Conservation (phyloP, 2,329 filamentous ascomycete genomes). For the Hymenoscyphus repandus region DNA sequence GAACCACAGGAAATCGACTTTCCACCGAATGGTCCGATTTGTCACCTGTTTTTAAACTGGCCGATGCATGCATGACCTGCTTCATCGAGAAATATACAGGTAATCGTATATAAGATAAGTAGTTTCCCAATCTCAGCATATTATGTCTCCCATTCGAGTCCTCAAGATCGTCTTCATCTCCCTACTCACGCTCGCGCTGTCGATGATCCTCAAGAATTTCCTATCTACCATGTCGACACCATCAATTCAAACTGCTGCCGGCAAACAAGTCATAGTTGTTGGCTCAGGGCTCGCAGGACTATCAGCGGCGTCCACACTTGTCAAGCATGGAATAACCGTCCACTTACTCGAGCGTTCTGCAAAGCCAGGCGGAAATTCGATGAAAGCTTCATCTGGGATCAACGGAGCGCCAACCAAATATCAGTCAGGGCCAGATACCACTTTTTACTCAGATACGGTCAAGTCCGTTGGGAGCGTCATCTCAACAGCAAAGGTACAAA, state of each 20-base stretch:
- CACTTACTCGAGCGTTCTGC: slow-evolving; percentile 53
- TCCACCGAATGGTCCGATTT: not conserved
- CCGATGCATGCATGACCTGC: not conserved
- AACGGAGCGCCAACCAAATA: slow-evolving; percentile 56
- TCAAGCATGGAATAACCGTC: slow-evolving; percentile 47
- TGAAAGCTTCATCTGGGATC: slow-evolving; percentile 63
- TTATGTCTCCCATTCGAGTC: not conserved
- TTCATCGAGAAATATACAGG: not conserved
- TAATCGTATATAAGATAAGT: not conserved
- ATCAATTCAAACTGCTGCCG: not conserved
- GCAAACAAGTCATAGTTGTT: slow-evolving; percentile 48
- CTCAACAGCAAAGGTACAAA: slow-evolving; percentile 16
- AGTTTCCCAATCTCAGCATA: not conserved
- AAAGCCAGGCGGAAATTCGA: slow-evolving; percentile 59
- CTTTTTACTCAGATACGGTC: slow-evolving; percentile 51
- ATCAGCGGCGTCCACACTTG: slow-evolving; percentile 51
- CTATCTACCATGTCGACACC: slow-evolving; percentile 5
- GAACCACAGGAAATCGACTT: too few relatives aligned
- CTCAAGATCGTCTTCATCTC: slow-evolving; percentile 2
- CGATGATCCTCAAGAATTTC: slow-evolving; percentile 11
- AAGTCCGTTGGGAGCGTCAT: slow-evolving; percentile 45
- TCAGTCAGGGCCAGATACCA: slow-evolving; percentile 39
- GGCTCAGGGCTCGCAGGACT: slow-evolving; percentile 61
- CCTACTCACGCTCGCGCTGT: slow-evolving; percentile 9
- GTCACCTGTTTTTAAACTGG: not conserved